Conservation (phyloP, 768 basidiomycete genomes). For the Pleurotus platypus region DNA sequence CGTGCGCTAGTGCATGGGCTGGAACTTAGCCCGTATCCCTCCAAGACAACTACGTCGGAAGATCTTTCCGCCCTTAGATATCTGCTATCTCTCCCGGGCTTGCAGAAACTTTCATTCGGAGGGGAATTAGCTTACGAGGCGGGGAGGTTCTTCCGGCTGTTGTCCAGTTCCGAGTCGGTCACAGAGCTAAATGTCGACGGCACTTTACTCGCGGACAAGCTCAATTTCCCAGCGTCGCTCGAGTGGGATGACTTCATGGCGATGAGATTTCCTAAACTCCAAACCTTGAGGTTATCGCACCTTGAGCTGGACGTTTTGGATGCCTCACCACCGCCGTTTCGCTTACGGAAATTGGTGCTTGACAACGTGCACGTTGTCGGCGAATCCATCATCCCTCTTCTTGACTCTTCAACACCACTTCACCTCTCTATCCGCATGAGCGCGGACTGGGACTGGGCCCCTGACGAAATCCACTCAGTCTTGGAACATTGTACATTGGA, state of each 20-base stretch:
- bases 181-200: slow-evolving; percentile 47
- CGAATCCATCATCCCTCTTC: slow-evolving; percentile 38
- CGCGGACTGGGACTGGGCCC: slow-evolving; percentile 20
- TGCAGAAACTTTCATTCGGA: slow-evolving; percentile 41
- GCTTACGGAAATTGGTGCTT: slow-evolving; percentile 29
- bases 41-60: slow-evolving; percentile 11
- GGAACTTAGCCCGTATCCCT: slow-evolving; percentile 32
- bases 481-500: slow-evolving; percentile 38
- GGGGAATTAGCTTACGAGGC: slow-evolving; percentile 43
- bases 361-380: slow-evolving; percentile 38
- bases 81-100: slow-evolving; percentile 38
- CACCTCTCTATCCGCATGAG: slow-evolving; percentile 33
- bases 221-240: slow-evolving; percentile 31
- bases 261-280: slow-evolving; percentile 40
- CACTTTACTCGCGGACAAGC: slow-evolving; percentile 19
- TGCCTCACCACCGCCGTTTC: slow-evolving; percentile 15
- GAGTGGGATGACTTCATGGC: slow-evolving; percentile 53
- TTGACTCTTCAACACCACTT: slow-evolving; percentile 32
- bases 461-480: slow-evolving; percentile 34
- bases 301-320: slow-evolving; percentile 40
- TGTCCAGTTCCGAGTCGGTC: slow-evolving; percentile 37
- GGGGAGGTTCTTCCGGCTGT: slow-evolving; percentile 41
- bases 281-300: slow-evolving; percentile 36
- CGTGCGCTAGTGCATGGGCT: slow-evolving; percentile 34
- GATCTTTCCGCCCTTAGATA: slow-evolving; percentile 35